Conservation (phyloP, 2,329 filamentous ascomycete species). For the Aspergillus ibericus region DNA sequence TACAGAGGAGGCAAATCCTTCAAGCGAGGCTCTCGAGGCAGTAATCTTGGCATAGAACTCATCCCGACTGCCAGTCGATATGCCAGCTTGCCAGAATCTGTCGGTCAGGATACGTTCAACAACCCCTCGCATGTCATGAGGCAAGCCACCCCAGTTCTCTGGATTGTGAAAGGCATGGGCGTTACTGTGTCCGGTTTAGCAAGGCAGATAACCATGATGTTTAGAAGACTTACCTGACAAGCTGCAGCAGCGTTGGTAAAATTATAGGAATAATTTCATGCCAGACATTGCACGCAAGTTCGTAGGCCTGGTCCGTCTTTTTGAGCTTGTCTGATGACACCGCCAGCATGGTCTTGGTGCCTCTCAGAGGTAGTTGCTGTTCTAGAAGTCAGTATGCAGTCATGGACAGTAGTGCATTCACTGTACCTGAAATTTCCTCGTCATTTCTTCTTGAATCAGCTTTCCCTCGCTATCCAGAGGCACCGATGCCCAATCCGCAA, state of each 20-base stretch:
- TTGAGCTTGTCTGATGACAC: slow-evolving; percentile 89
- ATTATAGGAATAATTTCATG: slow-evolving; percentile 76
- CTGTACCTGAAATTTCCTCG: slow-evolving; percentile 68
- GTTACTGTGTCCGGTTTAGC: slow-evolving; percentile 55
- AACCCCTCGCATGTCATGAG: slow-evolving; percentile 71
- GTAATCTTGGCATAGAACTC: slow-evolving; percentile 93
- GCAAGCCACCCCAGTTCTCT: slow-evolving; percentile 75
- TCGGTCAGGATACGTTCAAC: slow-evolving; percentile 85
- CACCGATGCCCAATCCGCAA: slow-evolving; percentile 79
- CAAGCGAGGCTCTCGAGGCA: slow-evolving; percentile 82
- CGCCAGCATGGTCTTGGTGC: slow-evolving; percentile 88
- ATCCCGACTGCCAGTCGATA: slow-evolving; percentile 91
- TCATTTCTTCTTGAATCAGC: slow-evolving; percentile 73
- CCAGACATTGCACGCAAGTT: slow-evolving; percentile 80
- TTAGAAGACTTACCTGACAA: slow-evolving; percentile 61
- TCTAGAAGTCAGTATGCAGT: slow-evolving; percentile 6
- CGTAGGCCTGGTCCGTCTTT: slow-evolving; percentile 69
- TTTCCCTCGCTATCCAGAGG: slow-evolving; percentile 77
- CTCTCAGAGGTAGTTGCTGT: slow-evolving; percentile 74
- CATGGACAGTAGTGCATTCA: background rate
- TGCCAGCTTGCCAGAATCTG: slow-evolving; percentile 97
- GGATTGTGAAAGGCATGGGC: slow-evolving; percentile 91
- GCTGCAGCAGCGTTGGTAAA: slow-evolving; percentile 80
- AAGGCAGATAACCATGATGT: background rate
- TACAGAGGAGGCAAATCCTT: slow-evolving; percentile 91